A percentile compares a stretch with the other conserved stretches of the same genome.
Conservation (phyloP, 177 flowering plant genomes). For the Vitis hybrid region DNA sequence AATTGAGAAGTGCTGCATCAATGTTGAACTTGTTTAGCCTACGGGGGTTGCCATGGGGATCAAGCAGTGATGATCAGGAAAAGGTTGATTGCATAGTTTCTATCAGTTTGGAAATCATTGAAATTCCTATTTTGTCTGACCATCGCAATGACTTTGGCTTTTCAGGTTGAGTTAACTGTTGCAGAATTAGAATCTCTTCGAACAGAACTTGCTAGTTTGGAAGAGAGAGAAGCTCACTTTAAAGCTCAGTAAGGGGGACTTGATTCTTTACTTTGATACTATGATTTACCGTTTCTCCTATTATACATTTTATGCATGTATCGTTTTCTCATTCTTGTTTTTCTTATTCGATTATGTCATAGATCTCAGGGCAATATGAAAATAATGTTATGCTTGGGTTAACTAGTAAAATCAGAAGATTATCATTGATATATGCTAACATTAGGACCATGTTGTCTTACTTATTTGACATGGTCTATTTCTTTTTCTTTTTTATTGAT, state of each 20-base stretch:
- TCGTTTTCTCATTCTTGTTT: no score
- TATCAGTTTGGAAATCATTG: neutral
- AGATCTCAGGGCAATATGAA: no score
- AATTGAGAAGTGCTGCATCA: constrained; percentile 50
- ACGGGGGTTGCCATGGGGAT: constrained; percentile 59
- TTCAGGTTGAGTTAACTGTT: constrained; percentile 71
- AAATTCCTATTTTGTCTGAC: constrained; percentile 4
- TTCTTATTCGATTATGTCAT: no score
- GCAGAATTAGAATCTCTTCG: constrained; percentile 79
- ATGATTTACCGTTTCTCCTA: neutral
- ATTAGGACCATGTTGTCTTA: no score
- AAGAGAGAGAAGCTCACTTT: constrained; percentile 81
- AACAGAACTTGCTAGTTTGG: constrained; percentile 71
- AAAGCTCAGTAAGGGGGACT: constrained; percentile 76
- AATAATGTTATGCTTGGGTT: no score
- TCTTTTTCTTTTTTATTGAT: no score
- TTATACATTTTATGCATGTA: no score
- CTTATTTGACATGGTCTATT: no score
- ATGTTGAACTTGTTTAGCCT: constrained; percentile 75
- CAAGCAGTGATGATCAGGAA: constrained; percentile 48
- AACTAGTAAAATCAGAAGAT: no score
- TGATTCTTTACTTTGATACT: neutral
- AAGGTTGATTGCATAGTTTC: constrained; percentile 43
- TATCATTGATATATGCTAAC: no score
- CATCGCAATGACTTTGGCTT: constrained; percentile 7